Evolutionary conservation across 2,329 filamentous ascomycete species (phyloP).

Genomic region (Parafenestella ontariensis): DNA sequence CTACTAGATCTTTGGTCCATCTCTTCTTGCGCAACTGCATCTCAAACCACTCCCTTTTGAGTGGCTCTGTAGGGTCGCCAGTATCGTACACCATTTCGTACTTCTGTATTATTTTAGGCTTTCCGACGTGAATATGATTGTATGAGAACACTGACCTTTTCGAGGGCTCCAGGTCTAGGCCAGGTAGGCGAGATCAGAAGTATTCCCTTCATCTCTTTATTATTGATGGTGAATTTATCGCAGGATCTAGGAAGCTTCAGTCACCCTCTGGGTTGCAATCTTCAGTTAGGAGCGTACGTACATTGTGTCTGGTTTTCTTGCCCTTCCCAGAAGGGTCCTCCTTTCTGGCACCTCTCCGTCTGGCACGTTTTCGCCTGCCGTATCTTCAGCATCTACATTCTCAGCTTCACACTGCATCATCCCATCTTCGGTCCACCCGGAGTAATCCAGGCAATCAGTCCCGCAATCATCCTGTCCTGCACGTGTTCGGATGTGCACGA

Average conservation of each 20-base stretch:
- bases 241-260: background rate
- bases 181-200: background rate
- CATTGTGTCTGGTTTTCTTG: background rate
- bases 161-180: background rate
- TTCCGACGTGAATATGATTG: background rate
- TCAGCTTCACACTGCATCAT: background rate
- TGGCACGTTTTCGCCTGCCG: background rate
- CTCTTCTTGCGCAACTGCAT: background rate
- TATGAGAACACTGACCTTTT: background rate
- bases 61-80: slow-evolving; percentile 6
- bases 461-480: background rate
- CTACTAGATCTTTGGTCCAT: background rate
- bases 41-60: slow-evolving; percentile 8
- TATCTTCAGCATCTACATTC: background rate
- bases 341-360: background rate
- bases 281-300: background rate
- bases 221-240: background rate
- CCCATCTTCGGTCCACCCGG: slow-evolving; percentile 3
- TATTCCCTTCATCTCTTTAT: background rate
- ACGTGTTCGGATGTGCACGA: slow-evolving; percentile 5
- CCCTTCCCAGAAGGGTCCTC: background rate
- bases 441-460: slow-evolving; percentile 10
- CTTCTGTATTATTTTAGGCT: background rate
- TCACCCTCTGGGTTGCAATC: background rate
- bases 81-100: slow-evolving; percentile 3